phyloP scores from a whole-genome alignment of 352 stramenopile genomes.

The Elongisporangium senticosum region DNA sequence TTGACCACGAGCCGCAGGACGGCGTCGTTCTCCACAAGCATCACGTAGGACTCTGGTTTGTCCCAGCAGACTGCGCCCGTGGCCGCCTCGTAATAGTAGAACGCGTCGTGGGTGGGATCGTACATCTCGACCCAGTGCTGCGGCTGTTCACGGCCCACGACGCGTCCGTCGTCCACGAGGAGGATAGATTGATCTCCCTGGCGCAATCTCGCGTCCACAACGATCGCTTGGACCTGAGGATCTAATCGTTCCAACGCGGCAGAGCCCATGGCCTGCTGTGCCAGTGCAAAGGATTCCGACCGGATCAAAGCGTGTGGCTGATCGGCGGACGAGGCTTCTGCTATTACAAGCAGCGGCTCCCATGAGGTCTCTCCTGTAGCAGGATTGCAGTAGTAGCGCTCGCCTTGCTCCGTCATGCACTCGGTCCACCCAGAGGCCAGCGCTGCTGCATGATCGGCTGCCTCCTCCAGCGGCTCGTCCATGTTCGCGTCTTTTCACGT shows the following conservation, averaged over 20 bases:
- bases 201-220: conserved; percentile 4
- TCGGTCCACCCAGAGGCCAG: conserved; percentile 18
- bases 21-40: conserved; percentile 30
- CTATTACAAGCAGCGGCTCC: conserved; percentile 15
- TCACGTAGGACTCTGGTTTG: conserved; percentile 21
- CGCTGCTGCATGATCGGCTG: no score
- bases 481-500: no score
- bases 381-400: conserved; percentile 38
- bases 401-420: conserved; percentile 31
- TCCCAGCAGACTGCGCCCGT: conserved; percentile 45
- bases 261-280: not conserved
- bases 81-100: conserved; percentile 44
- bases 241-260: no score
- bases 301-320: not conserved
- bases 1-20: conserved; percentile 35
- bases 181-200: conserved; percentile 12
- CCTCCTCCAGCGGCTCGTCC: no score
- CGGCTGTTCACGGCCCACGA: conserved; percentile 1
- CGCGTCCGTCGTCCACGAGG: conserved; percentile 8
- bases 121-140: conserved; percentile 51
- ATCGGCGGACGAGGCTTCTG: not conserved
- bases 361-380: conserved; percentile 40
- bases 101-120: conserved; percentile 29
- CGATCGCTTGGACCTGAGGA: no score
- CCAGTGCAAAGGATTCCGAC: not conserved